phyloP scores from a whole-genome alignment of 2,329 filamentous ascomycete genomes.

The Pseudodiploospora longispora region DNA sequence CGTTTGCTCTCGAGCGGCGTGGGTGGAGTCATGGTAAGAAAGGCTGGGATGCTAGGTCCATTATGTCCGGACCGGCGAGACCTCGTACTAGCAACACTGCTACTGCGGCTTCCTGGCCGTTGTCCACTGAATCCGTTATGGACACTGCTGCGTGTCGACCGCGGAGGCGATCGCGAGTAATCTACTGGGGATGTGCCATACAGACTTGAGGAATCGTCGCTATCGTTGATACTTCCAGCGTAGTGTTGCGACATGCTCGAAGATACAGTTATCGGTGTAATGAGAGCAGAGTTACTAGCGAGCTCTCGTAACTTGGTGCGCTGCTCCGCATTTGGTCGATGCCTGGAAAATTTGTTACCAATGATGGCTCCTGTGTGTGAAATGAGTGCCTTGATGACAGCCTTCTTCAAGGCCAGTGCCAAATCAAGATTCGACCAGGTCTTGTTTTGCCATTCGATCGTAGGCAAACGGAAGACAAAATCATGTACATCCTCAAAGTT shows the following conservation, averaged over 20 bases:
- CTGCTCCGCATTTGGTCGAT: constrained; percentile 73
- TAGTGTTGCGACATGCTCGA: constrained; percentile 28
- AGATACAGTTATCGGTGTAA: constrained; percentile 32
- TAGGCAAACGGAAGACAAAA: constrained; percentile 91
- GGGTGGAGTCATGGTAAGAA: constrained; percentile 40
- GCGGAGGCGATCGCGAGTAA: constrained; percentile 51
- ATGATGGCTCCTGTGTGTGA: constrained; percentile 94
- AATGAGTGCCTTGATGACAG: constrained; percentile 87
- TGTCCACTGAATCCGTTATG: constrained; percentile 39
- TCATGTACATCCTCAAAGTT: constrained; percentile 97
- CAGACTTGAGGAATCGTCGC: constrained; percentile 49
- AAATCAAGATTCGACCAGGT: constrained; percentile 98
- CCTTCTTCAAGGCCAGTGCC: constrained; percentile 85
- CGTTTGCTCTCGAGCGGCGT: constrained; percentile 27
- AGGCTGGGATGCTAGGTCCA: constrained; percentile 27
- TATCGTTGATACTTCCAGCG: constrained; percentile 38
- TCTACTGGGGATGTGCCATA: constrained; percentile 47
- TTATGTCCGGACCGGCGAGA: constrained; percentile 29
- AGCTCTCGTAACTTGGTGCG: constrained; percentile 74
- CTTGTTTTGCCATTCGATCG: constrained; percentile 95
- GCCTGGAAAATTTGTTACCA: constrained; percentile 90
- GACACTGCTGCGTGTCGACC: constrained; percentile 41
- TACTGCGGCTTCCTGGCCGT: constrained; percentile 42
- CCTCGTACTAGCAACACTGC: constrained; percentile 40
- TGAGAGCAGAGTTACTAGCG: constrained; percentile 67